A percentile compares a stretch with the other conserved stretches of the same genome.
Conservation (phyloP, 768 basidiomycete genomes). For the Kwoniella sp. region DNA sequence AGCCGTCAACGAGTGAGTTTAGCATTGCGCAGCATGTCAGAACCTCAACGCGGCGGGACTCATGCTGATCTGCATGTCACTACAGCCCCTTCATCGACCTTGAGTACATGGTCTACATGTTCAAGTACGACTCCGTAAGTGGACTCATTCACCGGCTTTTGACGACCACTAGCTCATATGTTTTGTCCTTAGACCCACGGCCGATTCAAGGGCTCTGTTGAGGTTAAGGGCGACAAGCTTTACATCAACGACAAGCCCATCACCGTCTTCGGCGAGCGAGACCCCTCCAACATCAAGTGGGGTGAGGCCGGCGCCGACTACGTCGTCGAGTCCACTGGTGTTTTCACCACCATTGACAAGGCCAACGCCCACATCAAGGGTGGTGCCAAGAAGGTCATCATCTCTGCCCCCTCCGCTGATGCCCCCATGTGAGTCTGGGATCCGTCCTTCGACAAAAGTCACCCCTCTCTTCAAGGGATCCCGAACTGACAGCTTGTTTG, state of each 20-base stretch:
- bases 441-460: neutral
- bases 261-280: slow-evolving; percentile 68
- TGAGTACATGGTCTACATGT: slow-evolving; percentile 74
- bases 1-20: slow-evolving; percentile 87
- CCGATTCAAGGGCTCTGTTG: slow-evolving; percentile 72
- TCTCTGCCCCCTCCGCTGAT: slow-evolving; percentile 82
- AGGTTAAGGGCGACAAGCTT: slow-evolving; percentile 83
- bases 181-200: slow-evolving; percentile 48
- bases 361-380: slow-evolving; percentile 91
- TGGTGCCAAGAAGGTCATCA: slow-evolving; percentile 99
- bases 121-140: slow-evolving; percentile 47
- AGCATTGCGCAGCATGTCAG: neutral
- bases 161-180: neutral
- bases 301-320: slow-evolving; percentile 75
- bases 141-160: neutral
- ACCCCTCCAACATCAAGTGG: slow-evolving; percentile 85
- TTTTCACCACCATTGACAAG: slow-evolving; percentile 94
- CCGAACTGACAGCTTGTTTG: neutral
- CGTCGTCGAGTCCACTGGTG: slow-evolving; percentile 96
- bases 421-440: slow-evolving; percentile 51
- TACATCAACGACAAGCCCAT: slow-evolving; percentile 73
- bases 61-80: slow-evolving; percentile 13
- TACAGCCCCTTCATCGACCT: slow-evolving; percentile 92
- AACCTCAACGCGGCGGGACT: too few species aligned
- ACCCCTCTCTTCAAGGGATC: neutral